Base-by-base conservation (phyloP, 192 early-diverging fungal species). In the Obelidium mucronatum region DNA sequence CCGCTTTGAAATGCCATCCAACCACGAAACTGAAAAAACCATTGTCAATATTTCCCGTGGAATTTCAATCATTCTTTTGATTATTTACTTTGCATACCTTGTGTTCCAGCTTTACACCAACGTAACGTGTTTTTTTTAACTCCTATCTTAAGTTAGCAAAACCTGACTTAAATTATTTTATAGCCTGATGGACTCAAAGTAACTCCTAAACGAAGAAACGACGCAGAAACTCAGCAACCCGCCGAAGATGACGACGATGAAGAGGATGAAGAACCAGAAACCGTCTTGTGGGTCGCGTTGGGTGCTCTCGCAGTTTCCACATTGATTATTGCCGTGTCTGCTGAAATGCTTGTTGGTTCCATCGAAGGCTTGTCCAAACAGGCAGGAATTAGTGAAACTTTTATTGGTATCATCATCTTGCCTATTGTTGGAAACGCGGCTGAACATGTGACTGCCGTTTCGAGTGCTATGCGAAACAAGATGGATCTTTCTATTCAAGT, bases 21-120 rank as follows among this genome's bases (percentile, higher is more conserved):
- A 11, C 8, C 30, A 56, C 5, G 51, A 34, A 6, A 77, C 74
- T 22, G 61, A 31, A 3, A 22, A 22, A 39, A 35, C 11, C 33
- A 51, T 85, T 6, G 69, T 91, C 54, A 88, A 79, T 8, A 73
- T 94, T 67, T 92, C 91, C 6, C 87, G 89, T 30, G 88, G 87
- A 40, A 91, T 90, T 0, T 84, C 94, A 0, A 83, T 93, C 36
- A 86, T 93, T 24, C 76, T 94, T 44, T 79, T 93, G 30, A 51
- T 92, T 36, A 85, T 91, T 54, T 93, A 94, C 62, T 77, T 87
- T 4, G 82, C 85, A 17, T 89, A 76, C 75, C 70, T 98, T 54
- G 40, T 93, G 2, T 98, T 98, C 88, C 95, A 95, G 87, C 88
- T 97, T 59, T 88, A 90, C 73, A 95, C 96, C 11, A 95, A 98